These are phyloP conservation scores for Emericellopsis atlantica DNA, from an alignment of 2,329 filamentous ascomycete species.

Conservation along the genomic window DNA sequence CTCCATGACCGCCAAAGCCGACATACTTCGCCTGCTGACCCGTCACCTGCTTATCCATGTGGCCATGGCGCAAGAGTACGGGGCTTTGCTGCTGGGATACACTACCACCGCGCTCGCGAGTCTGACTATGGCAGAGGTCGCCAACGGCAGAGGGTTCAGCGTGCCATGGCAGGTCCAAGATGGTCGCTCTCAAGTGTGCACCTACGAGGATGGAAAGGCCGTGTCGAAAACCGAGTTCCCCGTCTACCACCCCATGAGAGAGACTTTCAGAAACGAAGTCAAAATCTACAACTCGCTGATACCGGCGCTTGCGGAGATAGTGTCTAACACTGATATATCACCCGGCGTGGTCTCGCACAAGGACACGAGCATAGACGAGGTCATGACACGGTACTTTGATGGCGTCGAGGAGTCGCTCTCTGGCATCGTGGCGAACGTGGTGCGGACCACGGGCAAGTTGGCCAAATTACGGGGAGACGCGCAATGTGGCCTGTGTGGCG, in stretches of 20 bases:
- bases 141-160: slow-evolving; percentile 78
- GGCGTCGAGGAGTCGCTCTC: slow-evolving; percentile 73
- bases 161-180: slow-evolving; percentile 76
- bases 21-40: slow-evolving; percentile 59
- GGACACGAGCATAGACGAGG: slow-evolving; percentile 77
- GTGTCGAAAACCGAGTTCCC: slow-evolving; percentile 15
- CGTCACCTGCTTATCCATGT: slow-evolving; percentile 58
- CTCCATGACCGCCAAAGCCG: slow-evolving; percentile 63
- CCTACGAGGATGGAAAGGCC: slow-evolving; percentile 12
- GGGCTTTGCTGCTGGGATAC: slow-evolving; percentile 69
- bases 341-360: slow-evolving; percentile 51
- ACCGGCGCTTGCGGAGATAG: slow-evolving; percentile 29
- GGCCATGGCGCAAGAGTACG: slow-evolving; percentile 47
- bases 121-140: slow-evolving; percentile 73
- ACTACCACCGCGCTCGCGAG: slow-evolving; percentile 83
- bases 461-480: slow-evolving; percentile 26
- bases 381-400: slow-evolving; percentile 82
- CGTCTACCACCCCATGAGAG: slow-evolving; percentile 71
- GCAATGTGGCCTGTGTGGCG: slow-evolving; percentile 56
- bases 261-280: slow-evolving; percentile 75
- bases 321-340: slow-evolving; percentile 3
- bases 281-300: slow-evolving; percentile 47
- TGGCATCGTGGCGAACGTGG: slow-evolving; percentile 89
- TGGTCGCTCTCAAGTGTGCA: slow-evolving; percentile 34
- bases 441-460: slow-evolving; percentile 79